phyloP scores from a whole-genome alignment of 352 stramenopile genomes.

The Pythium sp. region DNA sequence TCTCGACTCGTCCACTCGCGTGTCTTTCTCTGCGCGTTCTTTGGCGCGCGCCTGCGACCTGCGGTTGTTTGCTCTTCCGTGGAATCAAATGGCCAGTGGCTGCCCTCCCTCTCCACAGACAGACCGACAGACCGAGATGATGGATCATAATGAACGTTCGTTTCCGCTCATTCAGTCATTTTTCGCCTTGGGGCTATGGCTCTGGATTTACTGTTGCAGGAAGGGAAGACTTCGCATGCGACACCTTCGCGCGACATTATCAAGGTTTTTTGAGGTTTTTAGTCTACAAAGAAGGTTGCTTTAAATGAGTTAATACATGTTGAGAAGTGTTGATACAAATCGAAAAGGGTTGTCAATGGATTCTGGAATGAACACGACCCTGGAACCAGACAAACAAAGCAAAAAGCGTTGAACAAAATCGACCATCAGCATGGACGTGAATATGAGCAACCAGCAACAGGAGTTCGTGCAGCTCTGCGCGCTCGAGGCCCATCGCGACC shows the following conservation, averaged over 20 bases:
- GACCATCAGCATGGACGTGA: background rate
- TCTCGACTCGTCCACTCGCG: background rate
- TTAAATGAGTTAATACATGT: background rate
- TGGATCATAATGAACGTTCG: slow-evolving; percentile 34
- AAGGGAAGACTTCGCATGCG: background rate
- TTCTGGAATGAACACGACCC: background rate
- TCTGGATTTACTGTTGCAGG: background rate
- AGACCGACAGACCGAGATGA: slow-evolving; percentile 4
- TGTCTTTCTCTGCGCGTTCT: background rate
- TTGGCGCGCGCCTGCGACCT: background rate
- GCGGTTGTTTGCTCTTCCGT: background rate
- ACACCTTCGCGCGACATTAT: slow-evolving; percentile 4
- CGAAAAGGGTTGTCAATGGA: background rate
- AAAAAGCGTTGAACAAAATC: background rate
- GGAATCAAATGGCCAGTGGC: slow-evolving; percentile 17
- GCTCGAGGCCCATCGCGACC: slow-evolving; percentile 85
- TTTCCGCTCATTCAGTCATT: slow-evolving; percentile 16
- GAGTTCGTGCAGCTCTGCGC: slow-evolving; percentile 46
- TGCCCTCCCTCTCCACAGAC: background rate
- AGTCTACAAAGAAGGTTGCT: background rate
- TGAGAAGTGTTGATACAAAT: background rate
- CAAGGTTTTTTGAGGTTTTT: background rate
- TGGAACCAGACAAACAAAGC: background rate
- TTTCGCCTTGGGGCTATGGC: background rate
- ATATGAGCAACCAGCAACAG: slow-evolving; percentile 13